Evolutionary conservation across 192 early-diverging fungal genomes (phyloP).

Genomic region (Lunasporangiospora selenospora): DNA sequence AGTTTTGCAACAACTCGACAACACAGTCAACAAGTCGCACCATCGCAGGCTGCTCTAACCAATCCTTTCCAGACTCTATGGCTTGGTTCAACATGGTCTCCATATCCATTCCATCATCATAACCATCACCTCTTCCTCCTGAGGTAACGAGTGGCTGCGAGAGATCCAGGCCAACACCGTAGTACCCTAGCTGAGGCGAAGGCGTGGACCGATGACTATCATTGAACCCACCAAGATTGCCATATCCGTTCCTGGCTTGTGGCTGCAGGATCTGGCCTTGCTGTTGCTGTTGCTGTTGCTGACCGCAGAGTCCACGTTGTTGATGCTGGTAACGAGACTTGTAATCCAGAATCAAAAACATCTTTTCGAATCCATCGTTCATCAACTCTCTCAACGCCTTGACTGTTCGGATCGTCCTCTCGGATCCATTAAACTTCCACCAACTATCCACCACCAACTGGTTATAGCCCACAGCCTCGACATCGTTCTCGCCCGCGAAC

Average conservation of each 20-base stretch:
- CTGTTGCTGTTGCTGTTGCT: conserved; percentile 1
- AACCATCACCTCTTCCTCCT: neutral
- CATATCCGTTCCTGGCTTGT: neutral
- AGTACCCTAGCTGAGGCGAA: conserved; percentile 42
- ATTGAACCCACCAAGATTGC: too few relatives aligned
- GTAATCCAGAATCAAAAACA: conserved; percentile 46
- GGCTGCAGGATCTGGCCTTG: too few relatives aligned
- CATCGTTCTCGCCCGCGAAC: conserved; percentile 51
- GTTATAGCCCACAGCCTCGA: conserved; percentile 32
- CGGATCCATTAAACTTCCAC: conserved; percentile 49
- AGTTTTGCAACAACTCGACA: conserved; percentile 41
- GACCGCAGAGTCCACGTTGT: conserved; percentile 16
- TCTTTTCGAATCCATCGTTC: conserved; percentile 45
- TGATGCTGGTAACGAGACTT: conserved; percentile 34
- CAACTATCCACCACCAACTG: conserved; percentile 49
- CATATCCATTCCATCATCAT: conserved; percentile 38
- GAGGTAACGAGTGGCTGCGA: too few relatives aligned
- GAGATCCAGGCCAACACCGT: conserved; percentile 43
- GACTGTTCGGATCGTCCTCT: conserved; percentile 27
- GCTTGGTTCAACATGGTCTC: conserved; percentile 32
- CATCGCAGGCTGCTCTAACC: conserved; percentile 49
- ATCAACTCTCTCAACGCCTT: conserved; percentile 31
- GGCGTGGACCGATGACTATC: conserved; percentile 39
- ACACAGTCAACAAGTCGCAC: conserved; percentile 42
- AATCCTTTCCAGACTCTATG: conserved; percentile 45